phyloP scores from a whole-genome alignment of 208 protist species.

The Trypanosoma rangeli region DNA sequence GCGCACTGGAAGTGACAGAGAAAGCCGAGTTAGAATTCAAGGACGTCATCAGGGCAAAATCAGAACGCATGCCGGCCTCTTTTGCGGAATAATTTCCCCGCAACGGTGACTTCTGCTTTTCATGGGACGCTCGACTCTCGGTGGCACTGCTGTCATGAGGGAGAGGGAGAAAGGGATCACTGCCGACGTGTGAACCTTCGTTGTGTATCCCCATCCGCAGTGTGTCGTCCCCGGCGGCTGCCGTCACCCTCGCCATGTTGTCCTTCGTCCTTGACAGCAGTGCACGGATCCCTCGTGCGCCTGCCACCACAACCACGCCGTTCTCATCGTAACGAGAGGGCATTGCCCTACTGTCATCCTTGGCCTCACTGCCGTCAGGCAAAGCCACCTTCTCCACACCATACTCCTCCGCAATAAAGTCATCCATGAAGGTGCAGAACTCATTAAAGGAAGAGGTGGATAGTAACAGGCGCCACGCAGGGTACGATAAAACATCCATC shows the following conservation, averaged over 20 bases:
- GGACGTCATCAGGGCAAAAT: not conserved
- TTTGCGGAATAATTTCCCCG: not conserved
- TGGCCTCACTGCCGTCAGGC: not conserved
- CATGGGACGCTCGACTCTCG: not conserved
- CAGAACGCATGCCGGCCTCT: not conserved
- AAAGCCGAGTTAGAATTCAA: not conserved
- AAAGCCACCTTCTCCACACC: conserved; percentile 32
- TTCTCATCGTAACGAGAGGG: not conserved
- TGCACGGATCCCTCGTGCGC: conserved; percentile 67
- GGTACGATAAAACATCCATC: conserved; percentile 67
- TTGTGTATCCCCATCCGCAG: not conserved
- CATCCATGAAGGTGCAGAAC: conserved; percentile 82
- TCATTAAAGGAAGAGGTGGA: conserved; percentile 78
- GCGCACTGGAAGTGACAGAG: not conserved
- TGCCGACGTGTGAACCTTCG: not conserved
- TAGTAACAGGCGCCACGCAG: conserved; percentile 73
- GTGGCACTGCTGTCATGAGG: not conserved
- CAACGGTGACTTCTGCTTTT: not conserved
- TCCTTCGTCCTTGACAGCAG: conserved; percentile 32
- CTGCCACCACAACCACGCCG: conserved; percentile 46
- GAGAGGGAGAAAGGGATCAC: not conserved
- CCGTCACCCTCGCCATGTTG: not conserved
- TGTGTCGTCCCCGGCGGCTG: not conserved
- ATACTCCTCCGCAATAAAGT: conserved; percentile 86
- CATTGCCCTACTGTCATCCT: not conserved